A percentile compares a stretch with the other conserved stretches of the same genome.
Evolutionary conservation across 2,329 filamentous ascomycete species (phyloP).

Genomic region (Cordyceps cicadae): DNA sequence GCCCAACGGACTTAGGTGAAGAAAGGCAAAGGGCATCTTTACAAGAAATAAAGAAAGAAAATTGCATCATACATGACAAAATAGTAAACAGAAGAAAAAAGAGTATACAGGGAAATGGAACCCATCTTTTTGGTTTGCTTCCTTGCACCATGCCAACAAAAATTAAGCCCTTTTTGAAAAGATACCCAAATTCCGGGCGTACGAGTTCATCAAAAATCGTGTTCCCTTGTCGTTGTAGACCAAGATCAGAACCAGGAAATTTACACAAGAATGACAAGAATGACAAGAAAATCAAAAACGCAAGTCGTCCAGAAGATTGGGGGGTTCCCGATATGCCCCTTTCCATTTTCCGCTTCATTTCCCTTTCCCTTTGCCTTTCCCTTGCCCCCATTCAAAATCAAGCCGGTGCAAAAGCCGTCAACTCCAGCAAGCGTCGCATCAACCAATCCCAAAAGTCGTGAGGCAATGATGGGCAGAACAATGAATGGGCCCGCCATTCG

Average conservation of each 20-base stretch:
- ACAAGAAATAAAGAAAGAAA: slow-evolving; percentile 5
- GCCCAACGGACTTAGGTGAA: too few species aligned
- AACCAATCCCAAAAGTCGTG: not conserved
- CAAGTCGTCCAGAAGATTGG: not conserved
- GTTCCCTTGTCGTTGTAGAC: slow-evolving; percentile 6
- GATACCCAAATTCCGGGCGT: not conserved
- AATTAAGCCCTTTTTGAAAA: not conserved
- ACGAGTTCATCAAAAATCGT: not conserved
- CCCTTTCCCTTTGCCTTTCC: not conserved
- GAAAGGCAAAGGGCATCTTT: not conserved
- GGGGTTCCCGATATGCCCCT: not conserved
- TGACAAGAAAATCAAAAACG: not conserved
- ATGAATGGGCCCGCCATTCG: slow-evolving; percentile 5
- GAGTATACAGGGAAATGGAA: slow-evolving; percentile 28
- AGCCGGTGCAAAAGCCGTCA: slow-evolving; percentile 3
- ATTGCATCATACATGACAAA: slow-evolving; percentile 8
- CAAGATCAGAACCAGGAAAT: slow-evolving; percentile 4
- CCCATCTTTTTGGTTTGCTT: not conserved
- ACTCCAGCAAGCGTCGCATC: slow-evolving; percentile 8
- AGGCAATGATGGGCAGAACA: not conserved
- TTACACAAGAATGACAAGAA: slow-evolving; percentile 10
- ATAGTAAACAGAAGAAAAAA: slow-evolving; percentile 26
- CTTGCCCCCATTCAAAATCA: slow-evolving; percentile 2
- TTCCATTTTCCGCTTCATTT: not conserved
- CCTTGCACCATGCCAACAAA: not conserved